Evolutionary conservation across 441 rosid genomes (phyloP).

Genomic region (Adansonia madagascariensis): DNA sequence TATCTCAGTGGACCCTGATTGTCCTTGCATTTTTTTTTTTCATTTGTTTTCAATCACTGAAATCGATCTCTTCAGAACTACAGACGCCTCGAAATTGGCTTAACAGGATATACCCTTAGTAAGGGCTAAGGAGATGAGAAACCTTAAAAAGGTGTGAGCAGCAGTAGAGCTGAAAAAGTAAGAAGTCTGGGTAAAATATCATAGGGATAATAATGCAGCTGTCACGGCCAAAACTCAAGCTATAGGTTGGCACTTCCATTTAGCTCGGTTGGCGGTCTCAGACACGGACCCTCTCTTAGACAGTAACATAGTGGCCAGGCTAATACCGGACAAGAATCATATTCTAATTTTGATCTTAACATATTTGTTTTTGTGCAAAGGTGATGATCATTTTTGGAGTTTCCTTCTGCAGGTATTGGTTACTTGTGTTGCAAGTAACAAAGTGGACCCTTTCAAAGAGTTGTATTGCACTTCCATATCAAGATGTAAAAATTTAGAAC

Average conservation of each 20-base stretch:
- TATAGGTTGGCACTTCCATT: no score
- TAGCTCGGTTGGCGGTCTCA: no score
- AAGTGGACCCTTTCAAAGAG: not conserved
- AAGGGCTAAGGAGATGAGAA: not conserved
- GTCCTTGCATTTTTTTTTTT: conserved; percentile 4
- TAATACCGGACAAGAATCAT: not conserved
- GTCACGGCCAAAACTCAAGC: no score
- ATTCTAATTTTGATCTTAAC: not conserved
- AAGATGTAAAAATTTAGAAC: not conserved
- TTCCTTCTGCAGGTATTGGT: not conserved
- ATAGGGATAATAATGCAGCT: not conserved
- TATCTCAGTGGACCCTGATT: conserved; percentile 17
- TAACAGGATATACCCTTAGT: not conserved
- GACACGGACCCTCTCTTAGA: no score
- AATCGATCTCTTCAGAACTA: not conserved
- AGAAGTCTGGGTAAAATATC: not conserved
- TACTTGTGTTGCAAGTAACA: conserved; percentile 1
- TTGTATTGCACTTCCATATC: not conserved
- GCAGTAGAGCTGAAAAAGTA: no score
- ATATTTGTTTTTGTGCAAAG: not conserved
- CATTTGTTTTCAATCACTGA: not conserved
- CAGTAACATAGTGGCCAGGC: no score
- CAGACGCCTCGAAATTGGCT: not conserved
- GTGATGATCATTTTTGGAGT: not conserved
- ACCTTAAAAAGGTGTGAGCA: not conserved